Conservation (phyloP, 2,329 filamentous ascomycete species). For the Fusarium nelsonii region DNA sequence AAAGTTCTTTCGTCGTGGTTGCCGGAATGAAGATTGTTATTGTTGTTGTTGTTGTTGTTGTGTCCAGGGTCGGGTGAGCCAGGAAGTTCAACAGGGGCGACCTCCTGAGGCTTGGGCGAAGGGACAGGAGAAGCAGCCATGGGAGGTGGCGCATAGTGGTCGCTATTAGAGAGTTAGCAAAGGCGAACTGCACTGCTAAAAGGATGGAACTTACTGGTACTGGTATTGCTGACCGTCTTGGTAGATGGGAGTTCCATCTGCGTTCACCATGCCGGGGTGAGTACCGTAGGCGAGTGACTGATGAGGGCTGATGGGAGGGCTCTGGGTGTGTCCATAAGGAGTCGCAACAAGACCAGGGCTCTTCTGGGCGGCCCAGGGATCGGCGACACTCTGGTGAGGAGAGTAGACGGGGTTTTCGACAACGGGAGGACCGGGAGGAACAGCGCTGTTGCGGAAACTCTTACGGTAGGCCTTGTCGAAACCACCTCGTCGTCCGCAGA, state of each 20-base stretch:
- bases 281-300: conserved; percentile 37
- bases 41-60: conserved; percentile 41
- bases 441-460: conserved; percentile 39
- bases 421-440: conserved; percentile 26
- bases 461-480: conserved; percentile 50
- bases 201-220: conserved; percentile 47
- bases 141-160: conserved; percentile 30
- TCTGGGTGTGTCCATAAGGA: conserved; percentile 48
- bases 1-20: conserved; percentile 33
- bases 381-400: conserved; percentile 31
- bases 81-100: conserved; percentile 53
- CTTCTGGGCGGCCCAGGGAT: conserved; percentile 40
- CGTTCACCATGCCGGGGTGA: conserved; percentile 38
- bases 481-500: conserved; percentile 57
- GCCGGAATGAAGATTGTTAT: conserved; percentile 35
- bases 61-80: conserved; percentile 48
- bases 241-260: conserved; percentile 37
- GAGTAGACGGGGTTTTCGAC: conserved; percentile 36
- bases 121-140: conserved; percentile 27
- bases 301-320: conserved; percentile 53
- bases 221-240: conserved; percentile 19
- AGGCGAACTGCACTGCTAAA: background rate
- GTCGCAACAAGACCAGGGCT: conserved; percentile 43
- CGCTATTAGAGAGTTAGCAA: conserved; percentile 23
- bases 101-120: conserved; percentile 39